phyloP scores from a whole-genome alignment of 106 monocot genomes.

The Acanthochlamys bracteata region DNA sequence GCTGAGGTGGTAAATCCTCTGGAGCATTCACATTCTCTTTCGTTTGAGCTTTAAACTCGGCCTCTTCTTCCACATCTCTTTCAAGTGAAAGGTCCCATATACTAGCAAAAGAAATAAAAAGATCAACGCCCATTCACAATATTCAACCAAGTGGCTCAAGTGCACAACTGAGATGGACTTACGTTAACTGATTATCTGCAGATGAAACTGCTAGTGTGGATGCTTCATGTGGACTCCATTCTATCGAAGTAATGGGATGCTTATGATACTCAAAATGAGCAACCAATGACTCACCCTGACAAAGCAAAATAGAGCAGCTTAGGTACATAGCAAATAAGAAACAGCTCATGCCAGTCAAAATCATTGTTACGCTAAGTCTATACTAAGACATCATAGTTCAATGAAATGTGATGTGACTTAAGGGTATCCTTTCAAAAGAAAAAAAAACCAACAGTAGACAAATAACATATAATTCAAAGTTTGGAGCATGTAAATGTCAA shows the following conservation, averaged over 20 bases:
- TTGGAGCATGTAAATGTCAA: too few relatives aligned
- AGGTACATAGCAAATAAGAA: too few relatives aligned
- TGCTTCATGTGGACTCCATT: slow-evolving; percentile 95
- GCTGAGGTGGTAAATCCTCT: slow-evolving; percentile 87
- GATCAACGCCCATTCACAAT: neutral
- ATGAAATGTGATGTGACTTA: too few relatives aligned
- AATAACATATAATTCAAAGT: too few relatives aligned
- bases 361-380: too few relatives aligned
- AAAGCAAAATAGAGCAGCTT: slow-evolving; percentile 6
- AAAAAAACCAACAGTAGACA: too few relatives aligned
- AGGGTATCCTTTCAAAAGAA: too few relatives aligned
- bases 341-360: too few relatives aligned
- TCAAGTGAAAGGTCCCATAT: slow-evolving; percentile 96
- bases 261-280: slow-evolving; percentile 98
- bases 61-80: slow-evolving; percentile 92
- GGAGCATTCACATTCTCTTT: slow-evolving; percentile 85
- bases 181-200: slow-evolving; percentile 89
- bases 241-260: slow-evolving; percentile 82
- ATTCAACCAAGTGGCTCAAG: neutral
- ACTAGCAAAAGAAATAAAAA: slow-evolving; percentile 22
- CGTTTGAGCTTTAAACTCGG: slow-evolving; percentile 72
- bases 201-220: slow-evolving; percentile 93
- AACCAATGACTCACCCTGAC: slow-evolving; percentile 66
- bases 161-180: slow-evolving; percentile 13
- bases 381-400: too few relatives aligned